Evolutionary conservation across 768 basidiomycete genomes (phyloP).

Genomic region (Cyclocybe cylindracea): DNA sequence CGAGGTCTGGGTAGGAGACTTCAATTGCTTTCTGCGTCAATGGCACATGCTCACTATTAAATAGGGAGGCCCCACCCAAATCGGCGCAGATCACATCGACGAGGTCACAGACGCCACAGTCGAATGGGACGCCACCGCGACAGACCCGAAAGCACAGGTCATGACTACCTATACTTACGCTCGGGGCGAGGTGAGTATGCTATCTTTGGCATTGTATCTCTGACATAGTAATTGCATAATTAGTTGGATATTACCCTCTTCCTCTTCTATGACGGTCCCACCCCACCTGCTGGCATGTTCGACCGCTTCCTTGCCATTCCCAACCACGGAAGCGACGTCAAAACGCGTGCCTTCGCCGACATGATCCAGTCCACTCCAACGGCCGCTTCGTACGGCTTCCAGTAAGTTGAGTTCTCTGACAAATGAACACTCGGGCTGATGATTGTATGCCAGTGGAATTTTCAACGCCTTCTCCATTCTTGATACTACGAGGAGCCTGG

Average conservation of each 20-base stretch:
- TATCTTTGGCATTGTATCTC: background rate
- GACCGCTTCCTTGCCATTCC: slow-evolving; percentile 52
- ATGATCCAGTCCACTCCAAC: slow-evolving; percentile 40
- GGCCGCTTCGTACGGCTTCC: slow-evolving; percentile 28
- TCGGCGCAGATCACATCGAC: slow-evolving; percentile 21
- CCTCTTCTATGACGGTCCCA: slow-evolving; percentile 63
- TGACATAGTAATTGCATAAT: background rate
- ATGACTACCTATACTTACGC: slow-evolving; percentile 46
- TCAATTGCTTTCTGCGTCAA: background rate
- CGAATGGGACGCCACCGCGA: slow-evolving; percentile 40
- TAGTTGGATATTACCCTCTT: slow-evolving; percentile 28
- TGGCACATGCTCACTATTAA: background rate
- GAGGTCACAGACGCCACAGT: slow-evolving; percentile 35
- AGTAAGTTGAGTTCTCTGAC: slow-evolving; percentile 11
- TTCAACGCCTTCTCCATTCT: slow-evolving; percentile 46
- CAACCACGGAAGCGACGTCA: slow-evolving; percentile 33
- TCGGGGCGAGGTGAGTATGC: slow-evolving; percentile 31
- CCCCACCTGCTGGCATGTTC: slow-evolving; percentile 48
- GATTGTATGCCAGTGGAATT: slow-evolving; percentile 19
- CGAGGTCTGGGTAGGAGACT: slow-evolving; percentile 54
- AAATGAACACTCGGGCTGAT: background rate
- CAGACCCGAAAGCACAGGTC: slow-evolving; percentile 52
- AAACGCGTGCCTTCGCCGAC: slow-evolving; percentile 39
- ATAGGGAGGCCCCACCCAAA: slow-evolving; percentile 52
- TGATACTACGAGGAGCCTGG: slow-evolving; percentile 31